Evolutionary conservation across 2,329 filamentous ascomycete species (phyloP).

Genomic region (Dothistroma septosporum): DNA sequence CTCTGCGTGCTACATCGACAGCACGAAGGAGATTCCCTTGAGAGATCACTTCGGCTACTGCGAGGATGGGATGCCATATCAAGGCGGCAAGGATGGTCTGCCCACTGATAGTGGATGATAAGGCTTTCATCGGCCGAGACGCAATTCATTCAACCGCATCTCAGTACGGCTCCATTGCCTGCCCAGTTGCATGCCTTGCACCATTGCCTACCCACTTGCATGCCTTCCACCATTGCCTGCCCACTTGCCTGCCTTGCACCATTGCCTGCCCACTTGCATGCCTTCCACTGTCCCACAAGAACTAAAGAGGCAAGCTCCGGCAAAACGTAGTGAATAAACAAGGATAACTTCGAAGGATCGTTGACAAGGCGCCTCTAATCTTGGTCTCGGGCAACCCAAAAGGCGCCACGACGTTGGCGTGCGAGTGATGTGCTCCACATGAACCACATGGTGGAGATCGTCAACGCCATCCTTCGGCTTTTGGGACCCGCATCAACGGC

Average conservation of each 20-base stretch:
- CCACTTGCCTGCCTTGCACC: not conserved
- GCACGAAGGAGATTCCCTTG: not conserved
- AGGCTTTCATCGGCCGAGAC: too few relatives aligned
- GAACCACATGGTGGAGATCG: not conserved
- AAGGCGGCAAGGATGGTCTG: not conserved
- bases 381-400: too few relatives aligned
- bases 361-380: too few relatives aligned
- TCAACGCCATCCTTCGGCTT: not conserved
- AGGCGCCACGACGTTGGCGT: too few relatives aligned
- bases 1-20: constrained; percentile 13
- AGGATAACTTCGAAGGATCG: too few relatives aligned
- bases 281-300: not conserved
- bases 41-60: constrained; percentile 5
- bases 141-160: too few relatives aligned
- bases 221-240: not conserved
- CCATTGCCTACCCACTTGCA: too few relatives aligned
- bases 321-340: too few relatives aligned
- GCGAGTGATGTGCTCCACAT: too few relatives aligned
- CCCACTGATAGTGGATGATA: not conserved
- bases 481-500: not conserved
- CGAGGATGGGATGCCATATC: not conserved
- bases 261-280: not conserved
- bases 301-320: not conserved
- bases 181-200: too few relatives aligned
- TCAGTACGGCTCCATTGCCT: not conserved